A percentile compares a stretch with the other conserved stretches of the same genome.
Evolutionary conservation across 73 alveolate genomes (phyloP).

Genomic region (Blepharisma japonicum): DNA sequence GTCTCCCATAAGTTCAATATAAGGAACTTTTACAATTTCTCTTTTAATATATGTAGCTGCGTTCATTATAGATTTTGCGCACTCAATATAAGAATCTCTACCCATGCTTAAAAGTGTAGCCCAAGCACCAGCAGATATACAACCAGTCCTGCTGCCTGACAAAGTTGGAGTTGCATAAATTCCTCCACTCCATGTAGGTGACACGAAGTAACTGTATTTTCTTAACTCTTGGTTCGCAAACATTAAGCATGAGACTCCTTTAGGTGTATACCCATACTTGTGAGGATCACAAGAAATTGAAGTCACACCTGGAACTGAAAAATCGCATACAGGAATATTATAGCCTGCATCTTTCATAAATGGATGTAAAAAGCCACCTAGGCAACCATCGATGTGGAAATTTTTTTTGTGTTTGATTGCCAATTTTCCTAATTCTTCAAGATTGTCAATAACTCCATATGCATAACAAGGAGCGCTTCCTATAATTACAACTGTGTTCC

Average conservation of each 20-base stretch:
- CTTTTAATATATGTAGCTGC: slow-evolving; percentile 62
- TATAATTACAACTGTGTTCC: slow-evolving; percentile 78
- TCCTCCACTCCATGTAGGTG: slow-evolving; percentile 92
- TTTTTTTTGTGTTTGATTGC: slow-evolving; percentile 66
- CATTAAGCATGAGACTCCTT: slow-evolving; percentile 91
- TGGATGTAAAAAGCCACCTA: slow-evolving; percentile 96
- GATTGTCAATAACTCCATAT: slow-evolving; percentile 87
- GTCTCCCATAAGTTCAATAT: slow-evolving; percentile 62
- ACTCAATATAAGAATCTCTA: slow-evolving; percentile 67
- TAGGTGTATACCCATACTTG: slow-evolving; percentile 98
- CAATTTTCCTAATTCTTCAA: slow-evolving; percentile 73
- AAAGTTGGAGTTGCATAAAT: slow-evolving; percentile 82
- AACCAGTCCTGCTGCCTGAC: slow-evolving; percentile 95
- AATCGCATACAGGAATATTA: slow-evolving; percentile 82
- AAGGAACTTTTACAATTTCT: slow-evolving; percentile 67
- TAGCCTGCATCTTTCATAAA: slow-evolving; percentile 84
- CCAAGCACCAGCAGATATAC: slow-evolving; percentile 93
- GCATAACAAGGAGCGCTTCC: slow-evolving; percentile 94
- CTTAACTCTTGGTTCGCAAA: slow-evolving; percentile 83
- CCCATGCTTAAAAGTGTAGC: slow-evolving; percentile 90
- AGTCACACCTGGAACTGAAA: slow-evolving; percentile 96
- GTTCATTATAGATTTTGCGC: slow-evolving; percentile 63
- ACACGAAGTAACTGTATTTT: slow-evolving; percentile 69
- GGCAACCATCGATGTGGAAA: slow-evolving; percentile 87
- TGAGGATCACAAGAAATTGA: slow-evolving; percentile 97